Evolutionary conservation across 805 yeast genomes (phyloP), one percentile per base, ranked within the genome.

Genomic region (Tetrapisispora iriomotensis): DNA sequence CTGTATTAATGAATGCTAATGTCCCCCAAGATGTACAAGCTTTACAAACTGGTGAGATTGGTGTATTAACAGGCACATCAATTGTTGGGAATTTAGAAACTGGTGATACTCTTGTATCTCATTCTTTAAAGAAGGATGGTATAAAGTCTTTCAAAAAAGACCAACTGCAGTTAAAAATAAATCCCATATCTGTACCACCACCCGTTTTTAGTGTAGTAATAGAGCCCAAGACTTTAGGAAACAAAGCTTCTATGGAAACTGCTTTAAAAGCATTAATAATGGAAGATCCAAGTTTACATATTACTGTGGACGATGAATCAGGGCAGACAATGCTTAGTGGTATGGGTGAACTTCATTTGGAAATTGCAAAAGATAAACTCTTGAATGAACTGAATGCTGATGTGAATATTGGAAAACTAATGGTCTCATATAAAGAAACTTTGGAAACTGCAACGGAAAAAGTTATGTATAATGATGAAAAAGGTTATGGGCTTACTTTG

Each of bases 291-390:
- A 83, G 95, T 36, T 67, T 92, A 44, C 73, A 75, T 23, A 71
- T 85, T 7, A 61, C 74, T 3, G 71, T 68, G 36, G 84, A 92
- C 61, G 63, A 74, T 18, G 96, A 92, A 64, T 80, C 94, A 31
- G 92, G 92, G 61, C 95, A 92, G 62, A 92, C 96, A 13, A 74
- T 92, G 45, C 80, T 92, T 54, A 83, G 95, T 41, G 98, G 98
- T 49, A 88, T 90, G 96, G 98, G 98, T 45, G 98, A 92, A 54
- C 68, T 92, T 35, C 98, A 92, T 62, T 68, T 92, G 36, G 97
- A 92, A 49, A 87, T 92, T 47, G 82, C 92, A 1, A 71, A 70
- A 35, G 92, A 85, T 50, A 68, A 96, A 40, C 68, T 87, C 30
- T 62, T 84, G n/a, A 74, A 73, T 31, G 95, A 86, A 42, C 69